Percentiles rank a stretch among this genome's conserved stretches.
Conservation (phyloP, 805 yeast genomes). For the Saturnispora kantuleensis region DNA sequence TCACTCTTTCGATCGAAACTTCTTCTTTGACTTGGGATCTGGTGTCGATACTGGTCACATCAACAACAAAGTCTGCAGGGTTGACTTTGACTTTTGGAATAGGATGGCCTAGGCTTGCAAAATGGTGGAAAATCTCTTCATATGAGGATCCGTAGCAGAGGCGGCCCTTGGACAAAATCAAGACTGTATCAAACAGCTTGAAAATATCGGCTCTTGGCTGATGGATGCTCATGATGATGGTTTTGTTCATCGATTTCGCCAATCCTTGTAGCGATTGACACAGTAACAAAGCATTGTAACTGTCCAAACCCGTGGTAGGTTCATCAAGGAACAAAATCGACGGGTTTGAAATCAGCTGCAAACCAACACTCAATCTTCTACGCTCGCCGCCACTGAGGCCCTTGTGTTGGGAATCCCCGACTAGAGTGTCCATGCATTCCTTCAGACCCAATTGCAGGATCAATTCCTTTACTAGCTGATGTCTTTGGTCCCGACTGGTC, state of each 20-base stretch:
- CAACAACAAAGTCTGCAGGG: slow-evolving; percentile 55
- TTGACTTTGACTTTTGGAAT: slow-evolving; percentile 38
- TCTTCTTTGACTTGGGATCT: slow-evolving; percentile 30
- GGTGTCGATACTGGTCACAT: slow-evolving; percentile 46
- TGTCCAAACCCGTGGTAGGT: slow-evolving; percentile 82
- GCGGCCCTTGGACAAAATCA: slow-evolving; percentile 57
- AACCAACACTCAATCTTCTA: slow-evolving; percentile 65
- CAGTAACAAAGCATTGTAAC: slow-evolving; percentile 60
- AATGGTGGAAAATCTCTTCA: slow-evolving; percentile 36
- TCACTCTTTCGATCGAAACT: slow-evolving; percentile 27
- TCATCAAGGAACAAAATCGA: slow-evolving; percentile 72
- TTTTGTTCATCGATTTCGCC: slow-evolving; percentile 47
- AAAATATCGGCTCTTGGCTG: slow-evolving; percentile 79
- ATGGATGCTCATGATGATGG: slow-evolving; percentile 68
- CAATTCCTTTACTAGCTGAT: slow-evolving; percentile 45
- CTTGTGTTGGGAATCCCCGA: slow-evolving; percentile 42
- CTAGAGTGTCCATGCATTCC: slow-evolving; percentile 50
- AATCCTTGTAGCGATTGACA: slow-evolving; percentile 51
- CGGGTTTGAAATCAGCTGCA: slow-evolving; percentile 69
- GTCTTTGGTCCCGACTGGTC: slow-evolving; percentile 35
- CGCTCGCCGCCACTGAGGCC: slow-evolving; percentile 83
- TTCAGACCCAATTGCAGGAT: slow-evolving; percentile 55
- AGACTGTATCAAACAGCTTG: slow-evolving; percentile 53
- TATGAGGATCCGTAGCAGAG: slow-evolving; percentile 37
- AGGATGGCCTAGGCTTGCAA: slow-evolving; percentile 34